Conservation (phyloP, 1,284 basidiomycete species). For the Malassezia pachydermatis region DNA sequence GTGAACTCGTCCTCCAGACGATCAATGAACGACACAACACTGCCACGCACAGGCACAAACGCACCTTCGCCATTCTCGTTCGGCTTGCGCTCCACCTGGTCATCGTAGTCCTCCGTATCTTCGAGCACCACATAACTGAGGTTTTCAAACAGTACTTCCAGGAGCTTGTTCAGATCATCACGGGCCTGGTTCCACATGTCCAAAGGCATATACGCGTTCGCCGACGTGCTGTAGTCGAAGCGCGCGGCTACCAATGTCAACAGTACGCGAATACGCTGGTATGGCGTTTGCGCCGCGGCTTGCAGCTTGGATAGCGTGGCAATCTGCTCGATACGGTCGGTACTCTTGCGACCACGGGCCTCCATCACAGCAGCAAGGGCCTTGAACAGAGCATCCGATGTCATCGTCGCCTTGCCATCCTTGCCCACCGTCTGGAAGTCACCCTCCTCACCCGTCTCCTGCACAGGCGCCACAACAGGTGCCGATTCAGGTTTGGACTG, state of each 20-base stretch:
- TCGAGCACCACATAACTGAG: slow-evolving; percentile 67
- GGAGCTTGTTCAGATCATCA: slow-evolving; percentile 74
- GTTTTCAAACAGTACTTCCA: slow-evolving; percentile 66
- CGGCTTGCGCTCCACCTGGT: slow-evolving; percentile 73
- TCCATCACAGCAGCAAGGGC: slow-evolving; percentile 83
- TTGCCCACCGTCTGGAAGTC: slow-evolving; percentile 87
- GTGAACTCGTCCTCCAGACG: slow-evolving; percentile 97
- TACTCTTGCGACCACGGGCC: slow-evolving; percentile 92
- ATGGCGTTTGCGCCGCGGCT: slow-evolving; percentile 66
- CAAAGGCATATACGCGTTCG: slow-evolving; percentile 75
- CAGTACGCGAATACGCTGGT: slow-evolving; percentile 87
- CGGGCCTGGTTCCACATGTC: slow-evolving; percentile 84
- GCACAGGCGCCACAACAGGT: slow-evolving; percentile 51
- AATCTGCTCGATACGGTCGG: slow-evolving; percentile 89
- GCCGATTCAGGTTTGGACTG: slow-evolving; percentile 52
- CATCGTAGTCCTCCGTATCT: slow-evolving; percentile 83
- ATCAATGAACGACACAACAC: slow-evolving; percentile 62
- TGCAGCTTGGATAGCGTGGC: slow-evolving; percentile 79
- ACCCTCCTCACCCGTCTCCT: slow-evolving; percentile 53
- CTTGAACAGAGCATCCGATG: slow-evolving; percentile 84
- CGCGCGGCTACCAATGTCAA: slow-evolving; percentile 85
- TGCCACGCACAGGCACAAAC: slow-evolving; percentile 40
- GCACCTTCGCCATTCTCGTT: slow-evolving; percentile 49
- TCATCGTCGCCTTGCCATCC: slow-evolving; percentile 76
- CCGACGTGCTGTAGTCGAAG: slow-evolving; percentile 90